Percentiles rank a stretch among this genome's conserved stretches.
These are phyloP conservation scores for Bruguiera sexangula DNA, from an alignment of 345 rosid genomes.

Conservation along the genomic window DNA sequence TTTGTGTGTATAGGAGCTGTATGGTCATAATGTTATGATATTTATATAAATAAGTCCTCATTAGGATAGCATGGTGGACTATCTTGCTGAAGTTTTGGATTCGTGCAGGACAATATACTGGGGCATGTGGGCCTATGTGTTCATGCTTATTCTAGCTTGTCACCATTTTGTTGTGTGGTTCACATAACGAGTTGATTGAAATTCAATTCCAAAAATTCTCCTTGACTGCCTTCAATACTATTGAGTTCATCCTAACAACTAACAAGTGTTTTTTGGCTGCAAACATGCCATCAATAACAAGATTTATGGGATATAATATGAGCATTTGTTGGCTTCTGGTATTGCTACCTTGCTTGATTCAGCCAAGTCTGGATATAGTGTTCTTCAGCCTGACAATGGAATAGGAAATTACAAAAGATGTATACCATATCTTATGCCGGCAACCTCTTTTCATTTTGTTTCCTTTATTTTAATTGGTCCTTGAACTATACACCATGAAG, in stretches of 20 bases:
- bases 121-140: not conserved
- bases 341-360: not conserved
- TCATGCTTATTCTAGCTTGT: not conserved
- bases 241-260: too few species aligned
- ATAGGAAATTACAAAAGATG: not conserved
- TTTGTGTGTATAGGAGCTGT: not conserved
- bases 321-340: not conserved
- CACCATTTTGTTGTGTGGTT: not conserved
- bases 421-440: too few species aligned
- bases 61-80: not conserved
- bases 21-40: not conserved
- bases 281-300: not conserved
- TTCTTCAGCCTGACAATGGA: not conserved
- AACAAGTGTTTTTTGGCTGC: too few species aligned
- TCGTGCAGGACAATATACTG: not conserved
- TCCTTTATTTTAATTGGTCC: too few species aligned
- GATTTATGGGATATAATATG: not conserved
- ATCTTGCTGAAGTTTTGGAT: constrained; percentile 4
- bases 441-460: too few species aligned
- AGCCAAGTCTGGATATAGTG: not conserved
- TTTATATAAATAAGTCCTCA: not conserved
- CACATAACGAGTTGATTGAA: not conserved
- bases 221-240: not conserved
- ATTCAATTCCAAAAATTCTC: not conserved
- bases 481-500: too few species aligned